Percentiles rank a stretch among this genome's conserved stretches.
Evolutionary conservation across 1,284 basidiomycete genomes (phyloP).

Genomic region (Neonothopanus nambi): DNA sequence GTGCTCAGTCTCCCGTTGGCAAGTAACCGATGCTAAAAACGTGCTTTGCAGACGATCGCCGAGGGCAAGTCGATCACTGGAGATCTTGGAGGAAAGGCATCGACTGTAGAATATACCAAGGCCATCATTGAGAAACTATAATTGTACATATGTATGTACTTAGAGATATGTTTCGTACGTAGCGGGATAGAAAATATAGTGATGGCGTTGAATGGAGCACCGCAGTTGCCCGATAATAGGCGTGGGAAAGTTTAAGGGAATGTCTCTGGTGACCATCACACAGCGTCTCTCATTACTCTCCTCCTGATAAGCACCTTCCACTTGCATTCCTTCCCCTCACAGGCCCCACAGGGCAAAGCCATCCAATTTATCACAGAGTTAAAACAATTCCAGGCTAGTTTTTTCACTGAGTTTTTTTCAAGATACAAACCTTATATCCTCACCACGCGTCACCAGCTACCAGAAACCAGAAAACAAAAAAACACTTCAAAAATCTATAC

Average conservation of each 20-base stretch:
- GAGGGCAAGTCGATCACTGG: constrained; percentile 93
- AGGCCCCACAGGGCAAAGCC: constrained; percentile 86
- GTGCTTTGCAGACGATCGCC: constrained; percentile 76
- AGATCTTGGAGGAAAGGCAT: constrained; percentile 89
- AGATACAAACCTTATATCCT: constrained; percentile 21
- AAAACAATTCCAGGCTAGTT: constrained; percentile 52
- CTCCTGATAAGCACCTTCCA: constrained; percentile 39
- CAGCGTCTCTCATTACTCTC: constrained; percentile 44
- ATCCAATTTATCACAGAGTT: constrained; percentile 43
- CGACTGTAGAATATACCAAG: constrained; percentile 85
- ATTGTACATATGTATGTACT: constrained; percentile 4
- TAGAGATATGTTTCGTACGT: neutral
- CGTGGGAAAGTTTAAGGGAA: constrained; percentile 17
- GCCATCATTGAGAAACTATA: constrained; percentile 82
- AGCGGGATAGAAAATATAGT: constrained; percentile 7
- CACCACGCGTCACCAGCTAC: constrained; percentile 22
- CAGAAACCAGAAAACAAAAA: constrained; percentile 53
- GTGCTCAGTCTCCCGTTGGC: constrained; percentile 32
- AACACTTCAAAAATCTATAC: constrained; percentile 46
- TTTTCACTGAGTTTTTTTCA: constrained; percentile 16
- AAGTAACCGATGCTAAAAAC: constrained; percentile 19
- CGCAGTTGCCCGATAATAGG: constrained; percentile 1
- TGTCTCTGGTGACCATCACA: constrained; percentile 35
- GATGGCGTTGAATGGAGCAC: constrained; percentile 1
- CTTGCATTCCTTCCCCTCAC: constrained; percentile 65